These are phyloP conservation scores for Barnettozyma sp. DNA, from an alignment of 805 yeast species.

Conservation along the genomic window DNA sequence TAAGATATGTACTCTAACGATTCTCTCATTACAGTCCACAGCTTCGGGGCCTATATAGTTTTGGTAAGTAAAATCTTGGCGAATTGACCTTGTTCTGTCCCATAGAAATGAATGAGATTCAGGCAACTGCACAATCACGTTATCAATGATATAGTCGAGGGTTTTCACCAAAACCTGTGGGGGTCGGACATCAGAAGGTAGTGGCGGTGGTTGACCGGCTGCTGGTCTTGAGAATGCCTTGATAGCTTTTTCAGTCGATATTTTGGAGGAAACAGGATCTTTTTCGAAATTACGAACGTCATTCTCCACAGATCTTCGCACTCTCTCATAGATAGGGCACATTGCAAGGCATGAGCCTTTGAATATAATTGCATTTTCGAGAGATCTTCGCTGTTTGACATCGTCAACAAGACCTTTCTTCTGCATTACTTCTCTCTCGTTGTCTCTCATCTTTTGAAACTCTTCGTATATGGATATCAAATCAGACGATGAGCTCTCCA, in stretches of 20 bases:
- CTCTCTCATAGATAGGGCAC: conserved; percentile 94
- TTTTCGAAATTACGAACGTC: conserved; percentile 76
- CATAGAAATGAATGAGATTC: conserved; percentile 86
- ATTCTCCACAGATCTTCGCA: conserved; percentile 79
- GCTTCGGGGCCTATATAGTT: conserved; percentile 93
- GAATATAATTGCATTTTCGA: conserved; percentile 84
- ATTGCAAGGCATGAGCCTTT: conserved; percentile 85
- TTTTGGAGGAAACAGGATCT: conserved; percentile 46
- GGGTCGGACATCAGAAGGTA: conserved; percentile 96
- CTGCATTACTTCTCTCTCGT: conserved; percentile 77
- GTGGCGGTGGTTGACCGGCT: conserved; percentile 96
- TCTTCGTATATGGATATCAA: conserved; percentile 68
- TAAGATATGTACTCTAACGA: conserved; percentile 80
- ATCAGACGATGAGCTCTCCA: conserved; percentile 50
- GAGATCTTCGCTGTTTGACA: conserved; percentile 71
- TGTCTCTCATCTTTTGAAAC: conserved; percentile 64
- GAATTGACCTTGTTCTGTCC: conserved; percentile 94
- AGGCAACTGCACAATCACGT: conserved; percentile 61
- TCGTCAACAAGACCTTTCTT: conserved; percentile 75
- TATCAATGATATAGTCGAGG: conserved; percentile 61
- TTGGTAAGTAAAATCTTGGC: conserved; percentile 96
- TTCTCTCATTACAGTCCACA: conserved; percentile 83
- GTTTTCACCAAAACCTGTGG: conserved; percentile 67
- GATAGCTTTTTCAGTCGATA: conserved; percentile 57
- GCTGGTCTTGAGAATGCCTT: conserved; percentile 96